These are phyloP conservation scores for Dictyostelium firmibasis DNA, from an alignment of 78 protist species.

Conservation along the genomic window DNA sequence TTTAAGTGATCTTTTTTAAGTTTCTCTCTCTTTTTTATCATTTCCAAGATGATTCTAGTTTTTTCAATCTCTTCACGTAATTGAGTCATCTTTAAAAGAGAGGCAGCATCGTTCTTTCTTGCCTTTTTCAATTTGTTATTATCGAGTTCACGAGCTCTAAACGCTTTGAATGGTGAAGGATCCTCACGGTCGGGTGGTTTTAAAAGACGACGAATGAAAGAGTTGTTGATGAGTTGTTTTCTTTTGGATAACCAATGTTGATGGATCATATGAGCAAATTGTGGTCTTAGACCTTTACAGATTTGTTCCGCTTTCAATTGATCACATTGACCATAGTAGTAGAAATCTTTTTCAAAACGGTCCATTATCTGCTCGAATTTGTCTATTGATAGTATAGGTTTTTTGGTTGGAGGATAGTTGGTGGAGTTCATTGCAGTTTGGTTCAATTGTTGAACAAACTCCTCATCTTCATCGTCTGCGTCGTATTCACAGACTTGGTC, in stretches of 20 bases:
- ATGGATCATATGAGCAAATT: neutral
- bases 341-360: constrained; percentile 50
- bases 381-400: neutral
- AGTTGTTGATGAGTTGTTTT: neutral
- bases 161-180: constrained; percentile 77
- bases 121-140: constrained; percentile 52
- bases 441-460: neutral
- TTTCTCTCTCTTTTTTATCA: constrained; percentile 79
- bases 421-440: neutral
- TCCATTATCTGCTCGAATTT: constrained; percentile 32
- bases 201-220: constrained; percentile 28
- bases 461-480: constrained; percentile 43
- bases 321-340: constrained; percentile 50
- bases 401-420: constrained; percentile 3
- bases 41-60: constrained; percentile 59
- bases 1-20: constrained; percentile 50
- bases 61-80: constrained; percentile 72
- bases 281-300: constrained; percentile 46
- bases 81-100: constrained; percentile 38
- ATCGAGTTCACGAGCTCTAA: constrained; percentile 55
- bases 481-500: constrained; percentile 41
- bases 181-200: constrained; percentile 76
- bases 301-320: constrained; percentile 30
- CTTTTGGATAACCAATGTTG: constrained; percentile 52
- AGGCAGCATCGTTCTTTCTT: constrained; percentile 61